These are phyloP conservation scores for Dryas alaskensis DNA, from an alignment of 306 rosid species.

Conservation along the genomic window DNA sequence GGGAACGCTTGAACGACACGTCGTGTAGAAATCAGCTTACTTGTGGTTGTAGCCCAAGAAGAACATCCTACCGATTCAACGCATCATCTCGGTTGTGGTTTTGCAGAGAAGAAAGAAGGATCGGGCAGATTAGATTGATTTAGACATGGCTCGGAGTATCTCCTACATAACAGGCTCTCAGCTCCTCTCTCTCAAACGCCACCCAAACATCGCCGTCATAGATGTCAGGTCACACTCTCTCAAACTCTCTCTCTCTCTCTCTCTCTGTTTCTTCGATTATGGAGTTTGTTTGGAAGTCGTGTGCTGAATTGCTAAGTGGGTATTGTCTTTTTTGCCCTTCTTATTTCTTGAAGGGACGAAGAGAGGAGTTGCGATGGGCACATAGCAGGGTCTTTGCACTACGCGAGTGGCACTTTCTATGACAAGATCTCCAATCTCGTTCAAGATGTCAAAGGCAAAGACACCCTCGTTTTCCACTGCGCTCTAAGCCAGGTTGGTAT, in stretches of 20 bases:
- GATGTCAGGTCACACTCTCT: conserved; percentile 47
- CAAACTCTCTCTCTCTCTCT: neutral
- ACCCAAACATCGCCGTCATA: conserved; percentile 58
- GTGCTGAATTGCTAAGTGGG: neutral
- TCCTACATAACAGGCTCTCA: conserved; percentile 64
- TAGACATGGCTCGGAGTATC: conserved; percentile 48
- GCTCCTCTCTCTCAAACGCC: conserved; percentile 57
- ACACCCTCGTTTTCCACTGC: conserved; percentile 86
- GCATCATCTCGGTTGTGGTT: neutral
- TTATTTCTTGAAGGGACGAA: conserved; percentile 50
- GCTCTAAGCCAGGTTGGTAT: conserved; percentile 67
- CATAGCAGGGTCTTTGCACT: conserved; percentile 73
- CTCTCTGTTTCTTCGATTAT: neutral
- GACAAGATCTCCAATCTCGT: conserved; percentile 55
- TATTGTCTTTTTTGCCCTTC: neutral
- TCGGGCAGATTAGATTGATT: neutral
- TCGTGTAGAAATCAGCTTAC: no score
- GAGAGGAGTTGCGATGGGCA: conserved; percentile 75
- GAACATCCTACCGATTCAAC: neutral
- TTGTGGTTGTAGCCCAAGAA: neutral
- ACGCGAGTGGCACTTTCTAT: conserved; percentile 56
- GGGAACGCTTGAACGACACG: no score
- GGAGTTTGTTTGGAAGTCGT: neutral
- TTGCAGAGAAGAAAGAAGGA: neutral
- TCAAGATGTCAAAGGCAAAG: conserved; percentile 66